Evolutionary conservation across 2,329 filamentous ascomycete species (phyloP), one percentile per base, ranked within the genome.

Genomic region (Monilinia vaccinii-corymbosi): DNA sequence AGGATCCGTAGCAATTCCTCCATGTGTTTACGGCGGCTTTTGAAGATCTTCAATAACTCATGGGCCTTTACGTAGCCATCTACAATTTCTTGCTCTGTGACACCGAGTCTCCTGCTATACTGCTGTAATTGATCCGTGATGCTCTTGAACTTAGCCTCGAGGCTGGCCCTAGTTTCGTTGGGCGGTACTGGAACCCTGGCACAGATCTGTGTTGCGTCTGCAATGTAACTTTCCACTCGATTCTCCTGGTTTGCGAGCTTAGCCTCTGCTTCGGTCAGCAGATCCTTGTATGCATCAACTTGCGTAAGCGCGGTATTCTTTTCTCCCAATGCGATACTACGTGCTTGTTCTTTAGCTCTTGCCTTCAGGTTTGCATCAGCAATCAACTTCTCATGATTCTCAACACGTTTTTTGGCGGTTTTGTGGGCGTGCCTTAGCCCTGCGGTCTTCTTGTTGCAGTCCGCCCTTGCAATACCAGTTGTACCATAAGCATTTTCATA

Each of bases 11-110:
- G 72, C 6, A 78, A 72, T 36, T 72, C 69, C 21, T 71, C 67
- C 51, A 81, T 76, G 28, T 77, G 78, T 56, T 75, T 70, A 64
- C 79, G 76, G 49, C 77, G 73, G 13, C 72, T 72, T 55, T 72
- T 73, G 8, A 78, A 77, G 23, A 76, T 72, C 1, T 78, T 72
- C 51, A 75, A 75, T 2, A 70, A 65, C 25, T 70, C 65, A 63
- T 75, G 73, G 4, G 77, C 73, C 55, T 73, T 71, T 5, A 71
- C 67, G 40, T 77, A 79, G 45, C 73, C 75, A 25, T 73, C 68
- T 32, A 80, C 79, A 52, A 91, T 86, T 66, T 89, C 76, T 63
- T 87, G 77, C 56, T 88, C 84, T 23, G 81, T 78, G 56, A 81
- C 85, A 28, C 88, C 87, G 49, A 85, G 74, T 67, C 79, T 77